Evolutionary conservation across 305 asterid genomes (phyloP).

Genomic region (Fraxinus ornus): DNA sequence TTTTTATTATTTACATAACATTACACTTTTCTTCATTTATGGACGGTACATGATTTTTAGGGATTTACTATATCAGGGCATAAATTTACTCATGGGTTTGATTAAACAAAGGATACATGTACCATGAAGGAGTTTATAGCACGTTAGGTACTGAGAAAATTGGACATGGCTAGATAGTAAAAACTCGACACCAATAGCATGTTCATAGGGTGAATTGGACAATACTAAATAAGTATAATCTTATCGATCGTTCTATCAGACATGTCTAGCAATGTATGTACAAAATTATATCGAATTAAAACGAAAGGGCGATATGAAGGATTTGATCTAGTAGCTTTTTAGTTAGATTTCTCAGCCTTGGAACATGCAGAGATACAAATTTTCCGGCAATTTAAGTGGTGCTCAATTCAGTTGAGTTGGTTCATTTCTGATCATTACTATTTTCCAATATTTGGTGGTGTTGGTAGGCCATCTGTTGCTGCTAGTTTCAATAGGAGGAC

Average conservation of each 20-base stretch:
- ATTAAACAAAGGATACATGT: background rate
- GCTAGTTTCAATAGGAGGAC: conserved; percentile 30
- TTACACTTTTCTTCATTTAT: conserved; percentile 5
- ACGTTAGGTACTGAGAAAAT: background rate
- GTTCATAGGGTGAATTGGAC: background rate
- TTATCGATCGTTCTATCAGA: background rate
- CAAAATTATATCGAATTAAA: background rate
- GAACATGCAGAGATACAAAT: conserved; percentile 44
- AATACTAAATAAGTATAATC: background rate
- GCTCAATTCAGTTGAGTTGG: conserved; percentile 22
- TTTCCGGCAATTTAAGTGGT: conserved; percentile 29
- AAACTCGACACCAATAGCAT: background rate
- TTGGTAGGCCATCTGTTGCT: background rate
- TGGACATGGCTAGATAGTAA: background rate
- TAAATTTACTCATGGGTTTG: background rate
- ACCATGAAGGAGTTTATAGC: background rate
- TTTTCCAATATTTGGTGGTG: conserved; percentile 1
- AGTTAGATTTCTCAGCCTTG: conserved; percentile 37
- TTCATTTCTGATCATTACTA: background rate
- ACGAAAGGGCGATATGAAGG: conserved; percentile 16
- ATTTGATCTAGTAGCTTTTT: conserved; percentile 1
- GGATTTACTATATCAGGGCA: background rate
- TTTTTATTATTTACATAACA: conserved; percentile 20
- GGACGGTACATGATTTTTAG: background rate
- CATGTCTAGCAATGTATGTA: background rate